Evolutionary conservation across 108 stramenopile genomes (phyloP).

Genomic region (Cyclostephanos invisitatus): DNA sequence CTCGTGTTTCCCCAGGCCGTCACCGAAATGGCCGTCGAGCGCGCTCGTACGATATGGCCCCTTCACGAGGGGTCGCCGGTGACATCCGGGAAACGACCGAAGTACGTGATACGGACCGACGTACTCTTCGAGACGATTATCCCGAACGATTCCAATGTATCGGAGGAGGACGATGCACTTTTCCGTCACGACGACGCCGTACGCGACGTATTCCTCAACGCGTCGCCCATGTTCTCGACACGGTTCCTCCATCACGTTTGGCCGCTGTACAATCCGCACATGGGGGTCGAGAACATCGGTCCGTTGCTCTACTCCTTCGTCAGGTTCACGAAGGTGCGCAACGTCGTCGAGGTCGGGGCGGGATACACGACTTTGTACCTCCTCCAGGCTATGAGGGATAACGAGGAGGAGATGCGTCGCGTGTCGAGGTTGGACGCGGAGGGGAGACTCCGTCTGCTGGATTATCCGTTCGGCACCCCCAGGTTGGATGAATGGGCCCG

Average conservation of each 20-base stretch:
- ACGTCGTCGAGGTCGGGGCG: constrained; percentile 82
- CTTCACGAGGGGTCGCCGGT: constrained; percentile 83
- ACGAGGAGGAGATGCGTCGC: constrained; percentile 75
- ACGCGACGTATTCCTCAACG: constrained; percentile 61
- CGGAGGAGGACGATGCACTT: constrained; percentile 26
- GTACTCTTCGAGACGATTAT: constrained; percentile 60
- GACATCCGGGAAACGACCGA: constrained; percentile 57
- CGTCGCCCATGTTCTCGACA: constrained; percentile 43
- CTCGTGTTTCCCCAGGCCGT: constrained; percentile 87
- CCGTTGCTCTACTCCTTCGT: constrained; percentile 71
- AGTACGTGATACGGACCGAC: constrained; percentile 91
- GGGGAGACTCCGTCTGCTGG: constrained; percentile 59
- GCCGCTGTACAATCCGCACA: constrained; percentile 76
- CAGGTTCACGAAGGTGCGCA: constrained; percentile 68
- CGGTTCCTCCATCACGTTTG: constrained; percentile 60
- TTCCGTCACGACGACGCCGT: constrained; percentile 68
- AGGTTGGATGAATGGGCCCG: constrained; percentile 31
- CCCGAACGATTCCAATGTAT: constrained; percentile 22
- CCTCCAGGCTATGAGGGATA: constrained; percentile 78
- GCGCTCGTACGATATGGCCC: constrained; percentile 74
- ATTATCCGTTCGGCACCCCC: constrained; percentile 69
- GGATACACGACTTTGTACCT: constrained; percentile 84
- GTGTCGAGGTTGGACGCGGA: constrained; percentile 51
- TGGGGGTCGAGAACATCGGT: constrained; percentile 86
- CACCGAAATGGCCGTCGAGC: constrained; percentile 69